Percentiles rank a stretch among this genome's conserved stretches.
Evolutionary conservation across 2,329 filamentous ascomycete species (phyloP).

Genomic region (Tolypocladium ophioglossoides): DNA sequence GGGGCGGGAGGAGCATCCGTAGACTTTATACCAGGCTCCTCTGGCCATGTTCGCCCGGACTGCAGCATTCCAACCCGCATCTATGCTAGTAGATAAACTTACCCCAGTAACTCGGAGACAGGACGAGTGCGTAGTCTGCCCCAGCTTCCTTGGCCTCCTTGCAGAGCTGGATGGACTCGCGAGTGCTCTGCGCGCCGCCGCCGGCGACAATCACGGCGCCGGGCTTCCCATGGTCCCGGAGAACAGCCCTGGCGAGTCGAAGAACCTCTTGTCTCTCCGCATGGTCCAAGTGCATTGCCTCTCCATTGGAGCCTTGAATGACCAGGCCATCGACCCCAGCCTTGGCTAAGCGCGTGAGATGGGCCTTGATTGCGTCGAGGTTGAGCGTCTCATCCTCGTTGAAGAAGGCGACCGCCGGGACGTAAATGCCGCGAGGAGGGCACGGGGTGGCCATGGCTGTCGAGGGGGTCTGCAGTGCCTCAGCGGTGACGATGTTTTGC

Average conservation of each 20-base stretch:
- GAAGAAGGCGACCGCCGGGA: slow-evolving; percentile 27
- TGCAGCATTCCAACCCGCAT: not conserved
- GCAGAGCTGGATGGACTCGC: slow-evolving; percentile 63
- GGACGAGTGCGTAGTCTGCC: slow-evolving; percentile 65
- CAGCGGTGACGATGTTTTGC: no score
- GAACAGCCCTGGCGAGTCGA: slow-evolving; percentile 37
- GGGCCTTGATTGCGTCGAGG: slow-evolving; percentile 17
- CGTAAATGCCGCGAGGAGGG: slow-evolving; percentile 22
- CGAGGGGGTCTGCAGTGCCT: no score
- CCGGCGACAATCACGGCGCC: slow-evolving; percentile 53
- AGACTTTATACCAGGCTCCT: no score
- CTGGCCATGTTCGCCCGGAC: not conserved
- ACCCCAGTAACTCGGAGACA: slow-evolving; percentile 68
- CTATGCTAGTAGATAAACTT: not conserved
- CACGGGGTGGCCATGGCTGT: not conserved
- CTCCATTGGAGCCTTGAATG: slow-evolving; percentile 74
- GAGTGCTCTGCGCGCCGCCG: slow-evolving; percentile 63
- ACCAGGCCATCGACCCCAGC: slow-evolving; percentile 66
- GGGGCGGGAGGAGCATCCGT: not conserved
- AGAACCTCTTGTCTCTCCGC: slow-evolving; percentile 59
- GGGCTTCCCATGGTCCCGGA: slow-evolving; percentile 1
- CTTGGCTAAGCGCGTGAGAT: slow-evolving; percentile 37
- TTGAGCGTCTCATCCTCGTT: slow-evolving; percentile 22
- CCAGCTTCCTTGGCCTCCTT: slow-evolving; percentile 59
- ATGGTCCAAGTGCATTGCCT: slow-evolving; percentile 69